These are phyloP conservation scores for Crithidia fasciculata DNA, from an alignment of 208 protist genomes.

Conservation along the genomic window DNA sequence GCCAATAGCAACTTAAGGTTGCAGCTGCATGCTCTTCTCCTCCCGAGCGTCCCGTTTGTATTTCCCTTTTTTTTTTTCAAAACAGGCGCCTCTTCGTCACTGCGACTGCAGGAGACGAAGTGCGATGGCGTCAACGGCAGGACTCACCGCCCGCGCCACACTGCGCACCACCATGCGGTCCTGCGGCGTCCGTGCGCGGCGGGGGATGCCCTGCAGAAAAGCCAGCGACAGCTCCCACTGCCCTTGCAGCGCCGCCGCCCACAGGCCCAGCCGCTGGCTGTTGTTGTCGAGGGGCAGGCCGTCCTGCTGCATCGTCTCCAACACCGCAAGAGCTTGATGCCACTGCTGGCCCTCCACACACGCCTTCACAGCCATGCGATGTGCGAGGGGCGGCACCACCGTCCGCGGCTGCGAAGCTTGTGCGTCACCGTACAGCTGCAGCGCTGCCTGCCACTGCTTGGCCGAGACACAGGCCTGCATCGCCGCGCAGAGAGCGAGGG, in stretches of 20 bases:
- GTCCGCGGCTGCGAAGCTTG: slow-evolving; percentile 64
- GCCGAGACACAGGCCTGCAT: slow-evolving; percentile 73
- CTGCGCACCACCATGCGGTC: slow-evolving; percentile 74
- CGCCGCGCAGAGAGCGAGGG: slow-evolving; percentile 69
- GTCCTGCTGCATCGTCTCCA: slow-evolving; percentile 63
- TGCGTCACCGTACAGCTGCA: slow-evolving; percentile 42
- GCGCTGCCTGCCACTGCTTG: slow-evolving; percentile 53
- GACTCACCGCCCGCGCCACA: slow-evolving; percentile 53
- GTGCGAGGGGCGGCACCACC: slow-evolving; percentile 76
- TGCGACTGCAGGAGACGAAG: slow-evolving; percentile 65
- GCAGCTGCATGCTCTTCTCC: not conserved
- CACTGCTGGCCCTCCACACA: slow-evolving; percentile 63
- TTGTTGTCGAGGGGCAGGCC: slow-evolving; percentile 80
- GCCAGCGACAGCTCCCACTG: slow-evolving; percentile 74
- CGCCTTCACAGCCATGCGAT: slow-evolving; percentile 71
- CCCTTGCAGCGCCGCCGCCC: slow-evolving; percentile 70
- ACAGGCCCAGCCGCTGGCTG: slow-evolving; percentile 72
- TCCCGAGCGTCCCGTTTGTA: not conserved
- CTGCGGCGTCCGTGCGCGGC: slow-evolving; percentile 54
- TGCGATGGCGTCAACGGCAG: slow-evolving; percentile 58
- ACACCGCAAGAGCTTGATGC: slow-evolving; percentile 46
- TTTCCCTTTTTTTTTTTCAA: slow-evolving; percentile 3
- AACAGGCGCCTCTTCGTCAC: not conserved
- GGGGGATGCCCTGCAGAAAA: slow-evolving; percentile 54
- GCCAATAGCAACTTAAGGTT: too few relatives aligned